Base-by-base conservation (phyloP, 257 asterid genomes). In the Petunia axillaris region DNA sequence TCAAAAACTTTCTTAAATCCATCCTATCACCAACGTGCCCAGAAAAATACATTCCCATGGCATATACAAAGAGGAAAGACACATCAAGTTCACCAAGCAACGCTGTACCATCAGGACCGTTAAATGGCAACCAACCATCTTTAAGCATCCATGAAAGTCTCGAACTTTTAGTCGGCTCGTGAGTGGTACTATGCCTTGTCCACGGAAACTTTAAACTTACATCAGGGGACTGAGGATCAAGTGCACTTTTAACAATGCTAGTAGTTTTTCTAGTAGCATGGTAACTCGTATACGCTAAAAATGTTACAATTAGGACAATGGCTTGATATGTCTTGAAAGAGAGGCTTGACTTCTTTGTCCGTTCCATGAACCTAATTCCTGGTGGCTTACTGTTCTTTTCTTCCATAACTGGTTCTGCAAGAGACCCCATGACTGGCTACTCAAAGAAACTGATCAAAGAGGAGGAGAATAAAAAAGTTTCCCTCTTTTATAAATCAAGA, bases 241-340 rank as follows among this genome's bases (percentile, higher is more conserved):
- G 98, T 6, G 99, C 98, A 59, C 94, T 93, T 82, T 96, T 96
- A 5, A 96, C 93, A 15, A 96, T 91, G 86, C 99, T 94, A 14
- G 97, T 91, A 13, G 99, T 96, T 89, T 96, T 96, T 76, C 99
- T 83, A 4, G 98, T 89, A 13, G 98, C 98, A 38, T 96, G 99
- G 81, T 92, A 96, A 55, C 90, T 68, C 15, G 93, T 70, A 83
- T 96, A 96, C 11, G 98, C 97, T 3, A 93, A 88, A 86, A 96
- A 96, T 15, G 99, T 96, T 0, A 96, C 87, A 13, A 87, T 81
- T 2, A 96, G 87, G 87, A 93, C 99, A 75, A 93, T 81, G 65
- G 86, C 94, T 87, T 91, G 99, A 84, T 96, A 85, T 13, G 93
- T 86, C 81, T 91, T 89, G 94, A 88, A 96, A 8, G 98, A 93